These are phyloP conservation scores for Penicillium sp. DNA, from an alignment of 2,329 filamentous ascomycete species.

Conservation along the genomic window DNA sequence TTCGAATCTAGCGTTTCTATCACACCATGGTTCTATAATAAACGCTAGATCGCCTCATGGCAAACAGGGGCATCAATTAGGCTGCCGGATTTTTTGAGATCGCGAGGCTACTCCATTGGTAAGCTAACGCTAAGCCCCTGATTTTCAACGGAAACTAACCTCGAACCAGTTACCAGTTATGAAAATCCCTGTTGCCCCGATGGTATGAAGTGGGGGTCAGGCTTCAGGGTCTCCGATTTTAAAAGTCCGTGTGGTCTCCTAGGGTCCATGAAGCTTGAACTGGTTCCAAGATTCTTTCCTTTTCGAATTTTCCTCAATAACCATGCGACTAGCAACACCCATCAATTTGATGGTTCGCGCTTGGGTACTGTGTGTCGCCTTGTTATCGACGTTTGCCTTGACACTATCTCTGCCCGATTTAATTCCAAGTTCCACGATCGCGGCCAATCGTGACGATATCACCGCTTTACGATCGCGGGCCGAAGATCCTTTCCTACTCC, in stretches of 20 bases:
- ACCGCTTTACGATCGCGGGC: neutral
- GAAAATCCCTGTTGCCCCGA: neutral
- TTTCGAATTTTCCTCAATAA: neutral
- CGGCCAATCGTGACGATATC: neutral
- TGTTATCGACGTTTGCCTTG: neutral
- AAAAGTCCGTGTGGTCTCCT: neutral
- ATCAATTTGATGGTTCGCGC: neutral
- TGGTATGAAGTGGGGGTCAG: neutral
- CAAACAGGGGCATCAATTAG: neutral
- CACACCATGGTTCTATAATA: neutral
- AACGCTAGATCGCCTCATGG: neutral
- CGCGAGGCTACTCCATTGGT: neutral
- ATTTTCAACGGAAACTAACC: neutral
- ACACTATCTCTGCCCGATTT: neutral
- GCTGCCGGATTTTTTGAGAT: neutral
- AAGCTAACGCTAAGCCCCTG: neutral
- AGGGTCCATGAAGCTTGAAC: neutral
- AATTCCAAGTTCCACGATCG: neutral
- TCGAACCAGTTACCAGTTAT: neutral
- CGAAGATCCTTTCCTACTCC: conserved; percentile 6
- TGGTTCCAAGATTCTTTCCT: neutral
- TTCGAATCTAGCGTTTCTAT: neutral
- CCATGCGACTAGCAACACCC: neutral
- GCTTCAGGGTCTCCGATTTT: neutral
- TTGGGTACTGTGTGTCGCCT: neutral